phyloP scores from a whole-genome alignment of 2,329 filamentous ascomycete genomes.

The Nothophaeocryptopus gaeumannii region DNA sequence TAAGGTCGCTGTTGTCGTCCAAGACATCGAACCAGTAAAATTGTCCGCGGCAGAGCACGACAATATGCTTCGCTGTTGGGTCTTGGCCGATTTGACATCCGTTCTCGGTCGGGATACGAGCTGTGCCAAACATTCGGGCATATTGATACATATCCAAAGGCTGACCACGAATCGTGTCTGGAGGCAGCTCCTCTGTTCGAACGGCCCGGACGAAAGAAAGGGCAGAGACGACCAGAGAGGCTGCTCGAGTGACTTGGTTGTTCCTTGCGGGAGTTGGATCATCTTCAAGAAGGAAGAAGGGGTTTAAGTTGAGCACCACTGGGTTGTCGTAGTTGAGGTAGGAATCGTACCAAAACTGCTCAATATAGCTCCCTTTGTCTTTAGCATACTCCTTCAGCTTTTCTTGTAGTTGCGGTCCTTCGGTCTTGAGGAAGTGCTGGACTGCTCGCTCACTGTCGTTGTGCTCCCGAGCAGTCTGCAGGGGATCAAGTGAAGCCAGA shows the following conservation, averaged over 20 bases:
- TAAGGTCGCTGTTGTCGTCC: constrained; percentile 88
- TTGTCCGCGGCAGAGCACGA: constrained; percentile 90
- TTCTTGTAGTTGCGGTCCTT: constrained; percentile 82
- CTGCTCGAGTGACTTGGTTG: constrained; percentile 92
- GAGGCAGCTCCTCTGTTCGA: constrained; percentile 84
- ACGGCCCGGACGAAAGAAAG: constrained; percentile 91
- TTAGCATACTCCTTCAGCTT: constrained; percentile 86
- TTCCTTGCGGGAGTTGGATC: constrained; percentile 94
- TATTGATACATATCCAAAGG: constrained; percentile 99
- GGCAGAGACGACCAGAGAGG: constrained; percentile 85
- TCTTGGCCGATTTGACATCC: constrained; percentile 96
- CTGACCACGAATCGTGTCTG: constrained; percentile 77
- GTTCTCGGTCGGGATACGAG: constrained; percentile 87
- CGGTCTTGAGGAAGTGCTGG: constrained; percentile 73
- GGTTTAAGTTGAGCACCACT: constrained; percentile 94
- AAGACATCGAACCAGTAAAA: constrained; percentile 99
- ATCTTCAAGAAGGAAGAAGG: constrained; percentile 95
- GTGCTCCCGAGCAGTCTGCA: constrained; percentile 79
- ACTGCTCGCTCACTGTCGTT: constrained; percentile 77
- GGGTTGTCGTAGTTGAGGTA: constrained; percentile 98
- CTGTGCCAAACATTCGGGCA: constrained; percentile 89
- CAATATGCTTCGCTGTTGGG: constrained; percentile 85
- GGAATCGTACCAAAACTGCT: constrained; percentile 99
- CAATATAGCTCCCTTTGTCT: constrained; percentile 92
- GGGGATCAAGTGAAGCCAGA: constrained; percentile 70